These are phyloP conservation scores for Candida berthetii DNA, from an alignment of 805 yeast species.

Conservation along the genomic window DNA sequence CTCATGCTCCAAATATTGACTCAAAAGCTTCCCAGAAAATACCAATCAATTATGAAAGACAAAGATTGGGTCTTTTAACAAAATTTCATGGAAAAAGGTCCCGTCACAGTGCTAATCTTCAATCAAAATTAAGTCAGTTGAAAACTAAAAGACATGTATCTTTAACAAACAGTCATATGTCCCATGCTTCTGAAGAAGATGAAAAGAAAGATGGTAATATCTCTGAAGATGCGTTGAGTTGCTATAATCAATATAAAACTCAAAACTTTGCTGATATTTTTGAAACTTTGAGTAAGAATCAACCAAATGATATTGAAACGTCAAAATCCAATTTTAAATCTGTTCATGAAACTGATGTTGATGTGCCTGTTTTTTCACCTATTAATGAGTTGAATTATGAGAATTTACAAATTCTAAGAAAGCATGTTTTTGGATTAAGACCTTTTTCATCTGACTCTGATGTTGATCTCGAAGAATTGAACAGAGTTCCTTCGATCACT, in stretches of 20 bases:
- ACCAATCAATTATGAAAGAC: too few species aligned
- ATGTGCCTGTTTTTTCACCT: slow-evolving; percentile 8
- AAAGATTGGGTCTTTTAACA: too few species aligned
- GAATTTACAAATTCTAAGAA: slow-evolving; percentile 7
- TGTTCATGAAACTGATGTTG: background rate
- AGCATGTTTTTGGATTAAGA: slow-evolving; percentile 3
- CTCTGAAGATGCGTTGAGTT: slow-evolving; percentile 7
- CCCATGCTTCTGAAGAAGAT: background rate
- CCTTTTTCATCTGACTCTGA: slow-evolving; percentile 7
- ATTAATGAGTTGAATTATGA: slow-evolving; percentile 11
- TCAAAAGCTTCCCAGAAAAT: too few species aligned
- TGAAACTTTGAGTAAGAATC: slow-evolving; percentile 1
- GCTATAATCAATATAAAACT: slow-evolving; percentile 13
- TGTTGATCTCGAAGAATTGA: background rate
- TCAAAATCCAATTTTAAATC: too few species aligned
- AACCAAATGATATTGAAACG: background rate
- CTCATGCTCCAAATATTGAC: too few species aligned
- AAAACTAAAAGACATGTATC: too few species aligned
- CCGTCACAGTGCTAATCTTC: too few species aligned
- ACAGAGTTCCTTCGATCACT: background rate
- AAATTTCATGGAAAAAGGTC: too few species aligned
- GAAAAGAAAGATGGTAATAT: background rate
- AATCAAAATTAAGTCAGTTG: too few species aligned
- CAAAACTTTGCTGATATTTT: slow-evolving; percentile 4
- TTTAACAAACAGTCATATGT: background rate